These are phyloP conservation scores for Elsinoe ampelina DNA, from an alignment of 2,329 filamentous ascomycete genomes.

Conservation along the genomic window DNA sequence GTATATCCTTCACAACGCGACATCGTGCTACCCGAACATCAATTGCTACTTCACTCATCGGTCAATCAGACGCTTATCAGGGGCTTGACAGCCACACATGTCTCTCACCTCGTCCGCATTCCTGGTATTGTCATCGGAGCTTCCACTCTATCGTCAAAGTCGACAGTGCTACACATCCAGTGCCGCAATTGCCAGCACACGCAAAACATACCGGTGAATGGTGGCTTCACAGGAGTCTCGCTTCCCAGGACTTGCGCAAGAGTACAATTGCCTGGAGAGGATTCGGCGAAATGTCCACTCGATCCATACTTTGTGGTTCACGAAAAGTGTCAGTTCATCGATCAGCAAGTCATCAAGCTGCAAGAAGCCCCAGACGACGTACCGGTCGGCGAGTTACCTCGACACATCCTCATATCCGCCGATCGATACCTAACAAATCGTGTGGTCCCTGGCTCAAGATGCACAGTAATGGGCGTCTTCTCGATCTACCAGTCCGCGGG, in stretches of 20 bases:
- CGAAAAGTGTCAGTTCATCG: constrained; percentile 88
- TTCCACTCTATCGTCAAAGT: constrained; percentile 93
- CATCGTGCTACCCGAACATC: constrained; percentile 73
- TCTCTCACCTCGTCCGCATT: constrained; percentile 89
- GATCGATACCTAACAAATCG: constrained; percentile 92
- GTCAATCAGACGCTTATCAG: constrained; percentile 88
- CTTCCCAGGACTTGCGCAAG: constrained; percentile 72
- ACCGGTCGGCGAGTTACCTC: constrained; percentile 86
- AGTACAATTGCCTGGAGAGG: constrained; percentile 46
- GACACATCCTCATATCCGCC: constrained; percentile 92
- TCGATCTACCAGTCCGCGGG: constrained; percentile 77
- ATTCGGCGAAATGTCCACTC: constrained; percentile 68
- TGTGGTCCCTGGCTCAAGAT: constrained; percentile 88
- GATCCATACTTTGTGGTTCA: constrained; percentile 96
- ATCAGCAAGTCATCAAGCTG: constrained; percentile 95
- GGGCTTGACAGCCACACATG: constrained; percentile 83
- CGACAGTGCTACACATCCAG: constrained; percentile 74
- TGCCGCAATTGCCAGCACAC: constrained; percentile 76
- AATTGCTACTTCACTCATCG: constrained; percentile 87
- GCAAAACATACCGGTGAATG: constrained; percentile 61
- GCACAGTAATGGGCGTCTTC: constrained; percentile 93
- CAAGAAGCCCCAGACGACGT: constrained; percentile 97
- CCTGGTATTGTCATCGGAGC: constrained; percentile 97
- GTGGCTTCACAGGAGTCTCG: constrained; percentile 79
- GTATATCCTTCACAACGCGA: constrained; percentile 68